phyloP scores from a whole-genome alignment of 106 monocot species.

The Xerophyta viscosa region DNA sequence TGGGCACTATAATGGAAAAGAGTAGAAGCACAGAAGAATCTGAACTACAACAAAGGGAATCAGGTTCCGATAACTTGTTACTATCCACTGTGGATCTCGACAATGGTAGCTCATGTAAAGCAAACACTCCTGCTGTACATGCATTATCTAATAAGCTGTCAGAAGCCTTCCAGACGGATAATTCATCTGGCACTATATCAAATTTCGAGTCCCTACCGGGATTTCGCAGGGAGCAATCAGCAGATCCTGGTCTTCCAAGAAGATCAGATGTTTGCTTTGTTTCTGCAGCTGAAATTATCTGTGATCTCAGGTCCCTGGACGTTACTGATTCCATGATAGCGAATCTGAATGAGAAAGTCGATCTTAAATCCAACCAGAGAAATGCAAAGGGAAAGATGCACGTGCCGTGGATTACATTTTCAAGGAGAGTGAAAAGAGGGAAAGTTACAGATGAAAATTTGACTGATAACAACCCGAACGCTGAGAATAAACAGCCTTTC shows the following conservation, averaged over 20 bases:
- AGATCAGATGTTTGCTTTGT: constrained; percentile 1
- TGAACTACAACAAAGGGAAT: neutral
- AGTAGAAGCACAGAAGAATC: constrained; percentile 9
- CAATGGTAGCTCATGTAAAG: neutral
- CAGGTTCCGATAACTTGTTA: constrained; percentile 1
- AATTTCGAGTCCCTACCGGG: neutral
- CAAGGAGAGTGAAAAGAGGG: constrained; percentile 29
- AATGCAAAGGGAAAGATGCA: constrained; percentile 7
- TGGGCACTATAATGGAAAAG: neutral
- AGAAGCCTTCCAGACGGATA: neutral
- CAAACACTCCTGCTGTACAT: neutral
- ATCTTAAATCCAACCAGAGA: neutral
- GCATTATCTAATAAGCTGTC: neutral
- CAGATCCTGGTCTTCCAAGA: constrained; percentile 1
- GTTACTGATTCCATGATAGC: neutral
- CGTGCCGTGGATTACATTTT: constrained; percentile 22
- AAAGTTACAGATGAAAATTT: constrained; percentile 1
- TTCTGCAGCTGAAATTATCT: constrained; percentile 5
- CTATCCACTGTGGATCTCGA: neutral
- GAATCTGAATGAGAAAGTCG: constrained; percentile 4
- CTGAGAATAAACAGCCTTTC: neutral
- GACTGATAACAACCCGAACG: constrained; percentile 1
- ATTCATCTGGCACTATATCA: constrained; percentile 6
- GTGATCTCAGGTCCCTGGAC: constrained; percentile 3
- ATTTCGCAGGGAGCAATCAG: neutral